phyloP scores from a whole-genome alignment of 306 rosid species.

The Begonia masoniana region DNA sequence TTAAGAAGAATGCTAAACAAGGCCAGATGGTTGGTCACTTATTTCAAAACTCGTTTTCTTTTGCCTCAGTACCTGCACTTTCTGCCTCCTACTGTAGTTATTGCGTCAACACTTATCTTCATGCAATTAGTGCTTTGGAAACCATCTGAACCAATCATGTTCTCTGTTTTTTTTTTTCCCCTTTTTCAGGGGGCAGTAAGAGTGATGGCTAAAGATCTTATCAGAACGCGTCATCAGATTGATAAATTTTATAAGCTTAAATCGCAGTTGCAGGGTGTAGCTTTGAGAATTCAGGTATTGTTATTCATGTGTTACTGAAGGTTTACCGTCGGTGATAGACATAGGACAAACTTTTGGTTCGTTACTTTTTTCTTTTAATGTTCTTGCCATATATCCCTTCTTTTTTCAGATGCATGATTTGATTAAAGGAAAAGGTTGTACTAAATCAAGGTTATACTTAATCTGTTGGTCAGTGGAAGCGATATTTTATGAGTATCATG shows the following conservation, averaged over 20 bases:
- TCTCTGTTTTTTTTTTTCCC: background rate
- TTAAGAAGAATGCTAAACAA: conserved; percentile 18
- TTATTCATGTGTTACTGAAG: background rate
- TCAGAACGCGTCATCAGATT: conserved; percentile 68
- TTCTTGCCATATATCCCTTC: too few species aligned
- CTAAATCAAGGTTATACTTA: too few species aligned
- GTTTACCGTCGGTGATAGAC: too few species aligned
- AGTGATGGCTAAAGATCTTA: conserved; percentile 76
- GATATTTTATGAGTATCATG: too few species aligned
- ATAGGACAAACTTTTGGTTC: too few species aligned
- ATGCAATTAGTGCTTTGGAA: background rate
- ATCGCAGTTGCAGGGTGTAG: conserved; percentile 73
- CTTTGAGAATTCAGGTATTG: conserved; percentile 64
- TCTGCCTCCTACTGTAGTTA: background rate
- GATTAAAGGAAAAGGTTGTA: too few species aligned
- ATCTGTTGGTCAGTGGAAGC: too few species aligned
- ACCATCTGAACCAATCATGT: background rate
- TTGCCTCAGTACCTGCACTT: background rate
- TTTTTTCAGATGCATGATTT: too few species aligned
- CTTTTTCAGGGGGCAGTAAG: conserved; percentile 51
- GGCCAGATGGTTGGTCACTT: conserved; percentile 13
- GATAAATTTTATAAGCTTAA: conserved; percentile 73
- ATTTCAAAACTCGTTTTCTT: background rate
- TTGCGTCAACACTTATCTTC: too few species aligned
- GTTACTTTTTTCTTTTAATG: too few species aligned